Evolutionary conservation across 169 alveolate genomes (phyloP).

Genomic region (Eimeria praecox): DNA sequence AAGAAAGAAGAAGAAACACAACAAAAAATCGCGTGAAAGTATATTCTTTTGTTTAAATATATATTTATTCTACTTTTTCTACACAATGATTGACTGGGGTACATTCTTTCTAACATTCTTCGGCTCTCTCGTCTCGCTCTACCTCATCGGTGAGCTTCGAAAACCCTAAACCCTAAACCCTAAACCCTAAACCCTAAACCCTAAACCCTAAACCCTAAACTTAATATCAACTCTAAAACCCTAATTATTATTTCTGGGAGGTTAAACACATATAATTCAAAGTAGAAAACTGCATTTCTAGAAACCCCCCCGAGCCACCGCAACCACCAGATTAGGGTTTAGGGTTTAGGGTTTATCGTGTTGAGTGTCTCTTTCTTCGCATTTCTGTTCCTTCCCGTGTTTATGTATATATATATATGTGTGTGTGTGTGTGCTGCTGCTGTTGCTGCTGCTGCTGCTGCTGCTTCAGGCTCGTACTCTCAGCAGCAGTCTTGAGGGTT

Average conservation of each 20-base stretch:
- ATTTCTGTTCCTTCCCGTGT: background rate
- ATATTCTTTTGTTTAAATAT: background rate
- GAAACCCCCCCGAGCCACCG: no score
- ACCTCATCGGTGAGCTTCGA: slow-evolving; percentile 31
- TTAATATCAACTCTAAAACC: background rate
- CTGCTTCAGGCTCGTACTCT: slow-evolving; percentile 20
- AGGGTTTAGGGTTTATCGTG: background rate
- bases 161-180: slow-evolving; percentile 54
- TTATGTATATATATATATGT: background rate
- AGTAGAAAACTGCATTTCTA: no score
- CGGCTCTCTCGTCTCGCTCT: slow-evolving; percentile 47
- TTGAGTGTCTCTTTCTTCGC: background rate
- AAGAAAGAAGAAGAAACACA: background rate
- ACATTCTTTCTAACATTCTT: slow-evolving; percentile 29
- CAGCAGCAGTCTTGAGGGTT: slow-evolving; percentile 42
- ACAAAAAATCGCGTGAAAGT: background rate
- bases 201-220: background rate
- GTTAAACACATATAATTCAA: no score
- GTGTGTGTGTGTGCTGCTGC: background rate
- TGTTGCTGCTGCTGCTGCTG: slow-evolving; percentile 9
- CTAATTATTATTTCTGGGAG: background rate
- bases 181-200: slow-evolving; percentile 16
- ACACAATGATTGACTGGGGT: slow-evolving; percentile 53
- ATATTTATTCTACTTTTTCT: background rate
- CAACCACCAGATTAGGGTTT: slow-evolving; percentile 26